Conservation (phyloP, 345 rosid species). For the Hypericum perforatum region DNA sequence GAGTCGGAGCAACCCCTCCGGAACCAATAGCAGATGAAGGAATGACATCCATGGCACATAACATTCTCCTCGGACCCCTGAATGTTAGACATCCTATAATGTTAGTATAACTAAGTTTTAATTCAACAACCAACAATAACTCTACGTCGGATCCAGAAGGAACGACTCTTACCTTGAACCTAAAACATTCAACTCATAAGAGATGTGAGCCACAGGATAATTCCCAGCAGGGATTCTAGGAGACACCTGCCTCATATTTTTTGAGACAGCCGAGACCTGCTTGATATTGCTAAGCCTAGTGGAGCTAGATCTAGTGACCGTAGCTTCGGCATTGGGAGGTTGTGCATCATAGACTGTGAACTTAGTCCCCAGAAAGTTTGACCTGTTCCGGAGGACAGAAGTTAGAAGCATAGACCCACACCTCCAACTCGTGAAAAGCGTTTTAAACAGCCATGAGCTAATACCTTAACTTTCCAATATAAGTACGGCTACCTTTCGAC, state of each 20-base stretch:
- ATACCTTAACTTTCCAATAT: slow-evolving; percentile 78
- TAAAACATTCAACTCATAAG: slow-evolving; percentile 80
- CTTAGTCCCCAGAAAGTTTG: slow-evolving; percentile 92
- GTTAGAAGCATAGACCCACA: slow-evolving; percentile 1
- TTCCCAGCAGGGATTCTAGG: slow-evolving; percentile 56
- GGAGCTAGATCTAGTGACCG: slow-evolving; percentile 47
- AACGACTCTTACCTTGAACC: slow-evolving; percentile 57
- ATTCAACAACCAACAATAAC: not conserved
- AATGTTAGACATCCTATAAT: slow-evolving; percentile 18
- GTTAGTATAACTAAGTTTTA: not conserved
- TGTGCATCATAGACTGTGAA: slow-evolving; percentile 79
- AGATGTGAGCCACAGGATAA: slow-evolving; percentile 58
- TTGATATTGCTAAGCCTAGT: slow-evolving; percentile 38
- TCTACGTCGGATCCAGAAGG: not conserved
- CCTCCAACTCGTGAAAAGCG: not conserved
- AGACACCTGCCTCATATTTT: slow-evolving; percentile 45
- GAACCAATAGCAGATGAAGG: slow-evolving; percentile 62
- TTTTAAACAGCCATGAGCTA: not conserved
- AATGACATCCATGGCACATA: slow-evolving; percentile 68
- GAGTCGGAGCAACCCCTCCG: slow-evolving; percentile 79
- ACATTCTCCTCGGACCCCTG: slow-evolving; percentile 94
- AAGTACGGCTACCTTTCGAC: slow-evolving; percentile 63
- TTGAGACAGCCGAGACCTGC: not conserved
- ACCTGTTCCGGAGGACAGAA: slow-evolving; percentile 30
- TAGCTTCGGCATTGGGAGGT: slow-evolving; percentile 43